Evolutionary conservation across 148 eudicot genomes (phyloP).

Genomic region (Rheum nobile): DNA sequence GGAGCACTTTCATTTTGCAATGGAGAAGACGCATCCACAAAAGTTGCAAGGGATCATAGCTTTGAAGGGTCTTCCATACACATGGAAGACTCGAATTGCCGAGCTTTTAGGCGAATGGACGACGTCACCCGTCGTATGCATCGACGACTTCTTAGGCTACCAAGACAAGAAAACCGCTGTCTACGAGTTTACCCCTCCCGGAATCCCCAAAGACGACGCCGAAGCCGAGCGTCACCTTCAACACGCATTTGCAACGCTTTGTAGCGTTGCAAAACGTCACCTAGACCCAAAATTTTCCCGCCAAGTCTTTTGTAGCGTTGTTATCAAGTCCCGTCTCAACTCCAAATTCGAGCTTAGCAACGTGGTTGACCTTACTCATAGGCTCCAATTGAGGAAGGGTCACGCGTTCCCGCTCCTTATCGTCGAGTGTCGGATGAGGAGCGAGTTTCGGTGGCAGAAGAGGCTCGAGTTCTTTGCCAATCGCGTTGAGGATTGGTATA

Average conservation of each 20-base stretch:
- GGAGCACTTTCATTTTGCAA: background rate
- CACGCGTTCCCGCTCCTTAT: background rate
- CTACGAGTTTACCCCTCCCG: background rate
- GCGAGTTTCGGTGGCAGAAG: background rate
- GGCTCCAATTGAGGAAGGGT: too few relatives aligned
- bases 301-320: background rate
- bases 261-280: background rate
- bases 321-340: background rate
- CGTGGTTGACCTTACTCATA: background rate
- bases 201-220: background rate
- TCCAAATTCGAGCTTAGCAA: background rate
- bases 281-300: background rate
- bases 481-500: background rate
- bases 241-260: background rate
- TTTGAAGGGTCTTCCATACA: background rate
- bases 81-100: background rate
- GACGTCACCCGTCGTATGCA: background rate
- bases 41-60: background rate
- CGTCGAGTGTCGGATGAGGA: background rate
- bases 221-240: background rate
- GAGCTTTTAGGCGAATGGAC: background rate
- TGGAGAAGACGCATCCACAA: background rate
- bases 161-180: background rate
- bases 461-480: background rate
- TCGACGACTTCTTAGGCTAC: background rate